A percentile compares a stretch with the other conserved stretches of the same genome.
These are phyloP conservation scores for Daucus carota DNA, from an alignment of 129 eudicot genomes.

Conservation along the genomic window DH1_v3.0 NC_030384.2:29544501-29545000, in stretches of 20 bases:
- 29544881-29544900: background rate
- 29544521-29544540: background rate
- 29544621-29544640: background rate
- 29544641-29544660: background rate
- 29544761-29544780: background rate
- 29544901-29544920: background rate
- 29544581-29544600: background rate
- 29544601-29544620: background rate
- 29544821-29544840: background rate
- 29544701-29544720: background rate
- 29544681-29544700: background rate
- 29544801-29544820: background rate
- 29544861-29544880: background rate
- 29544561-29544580: background rate
- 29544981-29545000: slow-evolving; percentile 91
- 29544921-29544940: slow-evolving; percentile 81
- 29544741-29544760: background rate
- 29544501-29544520: background rate
- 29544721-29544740: background rate
- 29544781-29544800: background rate
- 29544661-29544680: background rate
- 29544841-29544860: background rate
- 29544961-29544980: slow-evolving; percentile 98
- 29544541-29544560: background rate
- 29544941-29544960: slow-evolving; percentile 77